These are phyloP conservation scores for Gamsiella multidivaricata DNA, from an alignment of 192 early-diverging fungal species.

Conservation along the genomic window DNA sequence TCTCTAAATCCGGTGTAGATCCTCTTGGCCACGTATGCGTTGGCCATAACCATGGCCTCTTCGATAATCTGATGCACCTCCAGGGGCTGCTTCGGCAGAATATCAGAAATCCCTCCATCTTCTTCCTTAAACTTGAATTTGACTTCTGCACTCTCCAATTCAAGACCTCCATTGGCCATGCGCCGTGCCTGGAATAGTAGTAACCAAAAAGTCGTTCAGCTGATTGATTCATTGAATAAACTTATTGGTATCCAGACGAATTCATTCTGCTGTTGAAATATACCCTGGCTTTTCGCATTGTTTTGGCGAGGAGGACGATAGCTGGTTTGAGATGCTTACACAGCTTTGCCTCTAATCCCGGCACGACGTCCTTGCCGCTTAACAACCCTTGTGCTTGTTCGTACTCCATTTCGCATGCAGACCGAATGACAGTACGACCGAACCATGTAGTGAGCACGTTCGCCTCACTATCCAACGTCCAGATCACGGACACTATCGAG, in stretches of 20 bases:
- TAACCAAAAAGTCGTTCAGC: background rate
- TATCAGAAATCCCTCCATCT: constrained; percentile 69
- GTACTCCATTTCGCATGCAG: constrained; percentile 79
- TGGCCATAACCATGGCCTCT: constrained; percentile 86
- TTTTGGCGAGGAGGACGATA: constrained; percentile 59
- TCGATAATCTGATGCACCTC: constrained; percentile 81
- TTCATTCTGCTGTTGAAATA: background rate
- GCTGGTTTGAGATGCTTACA: constrained; percentile 55
- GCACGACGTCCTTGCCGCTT: constrained; percentile 62
- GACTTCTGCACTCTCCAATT: constrained; percentile 79
- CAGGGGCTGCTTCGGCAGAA: constrained; percentile 70
- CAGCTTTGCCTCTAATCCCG: constrained; percentile 53
- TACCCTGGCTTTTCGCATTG: constrained; percentile 67
- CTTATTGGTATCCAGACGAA: too few species aligned
- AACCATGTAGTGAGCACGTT: constrained; percentile 73
- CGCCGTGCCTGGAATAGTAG: constrained; percentile 58
- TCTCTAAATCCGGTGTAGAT: constrained; percentile 65
- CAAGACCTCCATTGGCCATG: constrained; percentile 69
- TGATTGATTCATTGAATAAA: background rate
- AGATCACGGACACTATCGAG: constrained; percentile 71
- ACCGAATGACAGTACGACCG: constrained; percentile 79
- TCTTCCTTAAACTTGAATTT: constrained; percentile 75
- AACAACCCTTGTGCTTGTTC: constrained; percentile 79
- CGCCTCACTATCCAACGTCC: constrained; percentile 67
- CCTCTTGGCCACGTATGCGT: constrained; percentile 70